These are phyloP conservation scores for Elasticomyces elasticus DNA, from an alignment of 495 filamentous ascomycete species.

Conservation along the genomic window DNA sequence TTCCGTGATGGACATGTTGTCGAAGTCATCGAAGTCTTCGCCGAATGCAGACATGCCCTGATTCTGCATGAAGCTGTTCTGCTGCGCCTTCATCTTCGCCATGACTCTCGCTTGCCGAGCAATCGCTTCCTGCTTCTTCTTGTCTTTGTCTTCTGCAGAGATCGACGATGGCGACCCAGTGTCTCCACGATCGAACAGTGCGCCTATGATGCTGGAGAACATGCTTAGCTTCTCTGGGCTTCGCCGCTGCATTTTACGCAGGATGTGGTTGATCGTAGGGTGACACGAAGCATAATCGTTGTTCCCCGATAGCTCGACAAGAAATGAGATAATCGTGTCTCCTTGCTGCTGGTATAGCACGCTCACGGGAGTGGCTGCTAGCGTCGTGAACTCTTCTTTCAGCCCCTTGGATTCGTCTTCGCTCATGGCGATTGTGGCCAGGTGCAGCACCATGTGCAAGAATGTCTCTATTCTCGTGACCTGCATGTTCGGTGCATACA, in stretches of 20 bases:
- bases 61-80: slow-evolving; percentile 81
- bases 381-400: slow-evolving; percentile 1
- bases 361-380: slow-evolving; percentile 3
- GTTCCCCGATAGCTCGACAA: slow-evolving; percentile 64
- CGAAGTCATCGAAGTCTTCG: slow-evolving; percentile 56
- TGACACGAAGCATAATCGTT: slow-evolving; percentile 69
- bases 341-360: neutral
- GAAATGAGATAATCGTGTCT: slow-evolving; percentile 55
- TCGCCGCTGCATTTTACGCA: slow-evolving; percentile 81
- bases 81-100: slow-evolving; percentile 95
- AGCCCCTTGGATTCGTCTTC: slow-evolving; percentile 62
- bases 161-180: slow-evolving; percentile 47
- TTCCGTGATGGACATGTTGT: slow-evolving; percentile 32
- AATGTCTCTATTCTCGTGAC: slow-evolving; percentile 79
- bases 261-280: slow-evolving; percentile 71
- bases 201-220: slow-evolving; percentile 37
- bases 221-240: slow-evolving; percentile 54
- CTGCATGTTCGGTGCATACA: slow-evolving; percentile 54
- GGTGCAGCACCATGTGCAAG: slow-evolving; percentile 79
- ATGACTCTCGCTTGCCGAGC: slow-evolving; percentile 86
- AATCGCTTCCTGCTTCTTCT: slow-evolving; percentile 78
- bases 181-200: slow-evolving; percentile 45
- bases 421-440: slow-evolving; percentile 68
- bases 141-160: slow-evolving; percentile 60
- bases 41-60: slow-evolving; percentile 76